phyloP scores from a whole-genome alignment of 345 rosid genomes.

The Eucalyptus dawsonii region DNA sequence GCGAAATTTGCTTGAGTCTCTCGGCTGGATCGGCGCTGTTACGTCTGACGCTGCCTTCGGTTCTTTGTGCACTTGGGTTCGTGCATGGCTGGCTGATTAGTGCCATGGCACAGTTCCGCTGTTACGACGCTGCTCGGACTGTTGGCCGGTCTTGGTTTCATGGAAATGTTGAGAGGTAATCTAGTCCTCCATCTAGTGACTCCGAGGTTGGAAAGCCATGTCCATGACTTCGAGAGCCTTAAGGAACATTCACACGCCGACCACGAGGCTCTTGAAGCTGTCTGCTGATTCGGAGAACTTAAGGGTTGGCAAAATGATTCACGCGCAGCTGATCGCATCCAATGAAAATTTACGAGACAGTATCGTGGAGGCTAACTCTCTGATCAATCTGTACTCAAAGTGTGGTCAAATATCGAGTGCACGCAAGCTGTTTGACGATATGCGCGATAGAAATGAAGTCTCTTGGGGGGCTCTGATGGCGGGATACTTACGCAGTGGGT shows the following conservation, averaged over 20 bases:
- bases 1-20: background rate
- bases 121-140: background rate
- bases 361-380: conserved; percentile 17
- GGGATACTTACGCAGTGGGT: conserved; percentile 47
- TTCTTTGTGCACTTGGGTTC: background rate
- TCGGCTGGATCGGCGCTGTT: background rate
- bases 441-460: conserved; percentile 45
- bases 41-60: background rate
- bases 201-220: background rate
- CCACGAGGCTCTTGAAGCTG: conserved; percentile 26
- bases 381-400: conserved; percentile 48
- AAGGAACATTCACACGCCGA: background rate
- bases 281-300: conserved; percentile 36
- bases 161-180: background rate
- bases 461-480: conserved; percentile 72
- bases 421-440: conserved; percentile 47
- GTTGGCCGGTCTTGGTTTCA: background rate
- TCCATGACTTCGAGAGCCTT: background rate
- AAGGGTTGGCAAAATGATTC: conserved; percentile 34
- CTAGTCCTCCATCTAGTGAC: background rate
- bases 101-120: background rate
- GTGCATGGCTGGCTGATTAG: background rate
- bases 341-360: background rate
- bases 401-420: conserved; percentile 29
- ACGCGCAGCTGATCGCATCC: conserved; percentile 37